Conservation (phyloP, 495 filamentous ascomycete species). For the Hyaloscypha bicolor region DNA sequence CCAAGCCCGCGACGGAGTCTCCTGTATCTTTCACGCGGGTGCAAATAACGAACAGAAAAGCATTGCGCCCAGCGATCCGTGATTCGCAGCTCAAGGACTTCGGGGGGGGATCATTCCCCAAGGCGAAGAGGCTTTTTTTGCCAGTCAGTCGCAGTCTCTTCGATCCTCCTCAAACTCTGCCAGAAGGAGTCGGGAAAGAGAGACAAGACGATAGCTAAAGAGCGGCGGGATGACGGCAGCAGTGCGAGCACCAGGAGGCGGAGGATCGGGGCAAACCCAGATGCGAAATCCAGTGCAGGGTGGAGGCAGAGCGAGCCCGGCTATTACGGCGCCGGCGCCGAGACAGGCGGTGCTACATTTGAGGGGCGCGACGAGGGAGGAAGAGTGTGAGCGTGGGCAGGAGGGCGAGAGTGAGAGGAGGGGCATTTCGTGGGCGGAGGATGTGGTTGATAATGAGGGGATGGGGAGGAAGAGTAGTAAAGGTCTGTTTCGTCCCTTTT, state of each 20-base stretch:
- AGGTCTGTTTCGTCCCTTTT: constrained; percentile 52
- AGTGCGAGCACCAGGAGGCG: constrained; percentile 1
- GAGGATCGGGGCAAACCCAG: background rate
- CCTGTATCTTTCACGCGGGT: background rate
- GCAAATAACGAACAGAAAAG: background rate
- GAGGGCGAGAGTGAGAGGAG: constrained; percentile 33
- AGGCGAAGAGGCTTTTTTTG: background rate
- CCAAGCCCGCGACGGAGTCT: background rate
- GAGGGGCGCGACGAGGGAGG: constrained; percentile 26
- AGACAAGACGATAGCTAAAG: background rate
- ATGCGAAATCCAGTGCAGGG: background rate
- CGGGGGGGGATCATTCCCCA: background rate
- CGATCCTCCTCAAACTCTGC: too few relatives aligned
- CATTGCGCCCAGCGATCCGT: background rate
- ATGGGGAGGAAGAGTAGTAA: constrained; percentile 92
- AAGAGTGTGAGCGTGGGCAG: constrained; percentile 34
- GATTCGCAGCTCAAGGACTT: background rate
- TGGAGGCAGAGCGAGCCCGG: background rate
- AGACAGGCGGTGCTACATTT: constrained; percentile 30
- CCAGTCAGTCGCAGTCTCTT: background rate
- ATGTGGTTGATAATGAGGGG: constrained; percentile 95
- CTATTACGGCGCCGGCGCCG: constrained; percentile 16
- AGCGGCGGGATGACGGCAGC: constrained; percentile 3
- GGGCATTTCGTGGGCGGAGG: constrained; percentile 86
- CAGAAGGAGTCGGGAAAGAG: too few relatives aligned